Evolutionary conservation across 2,329 filamentous ascomycete species (phyloP).

Genomic region (Rachicladosporium sp.): DNA sequence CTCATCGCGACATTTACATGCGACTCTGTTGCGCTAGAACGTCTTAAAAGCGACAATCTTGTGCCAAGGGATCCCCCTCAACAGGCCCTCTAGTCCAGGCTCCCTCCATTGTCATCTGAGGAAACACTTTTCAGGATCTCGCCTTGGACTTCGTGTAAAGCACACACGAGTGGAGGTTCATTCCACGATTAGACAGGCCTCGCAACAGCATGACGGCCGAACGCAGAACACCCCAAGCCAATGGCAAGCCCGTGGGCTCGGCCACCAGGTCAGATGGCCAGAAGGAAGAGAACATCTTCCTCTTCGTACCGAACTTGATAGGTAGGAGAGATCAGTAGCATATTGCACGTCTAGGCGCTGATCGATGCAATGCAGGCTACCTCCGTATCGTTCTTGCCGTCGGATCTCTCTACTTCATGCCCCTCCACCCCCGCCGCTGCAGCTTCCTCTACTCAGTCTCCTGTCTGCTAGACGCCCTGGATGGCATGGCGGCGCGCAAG

Average conservation of each 20-base stretch:
- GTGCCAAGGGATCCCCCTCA: too few species aligned
- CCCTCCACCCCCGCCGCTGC: conserved; percentile 91
- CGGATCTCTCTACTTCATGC: conserved; percentile 97
- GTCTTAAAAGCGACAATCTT: too few species aligned
- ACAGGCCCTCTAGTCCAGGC: too few species aligned
- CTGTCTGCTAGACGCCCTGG: conserved; percentile 87
- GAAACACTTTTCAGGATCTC: too few species aligned
- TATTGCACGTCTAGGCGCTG: neutral
- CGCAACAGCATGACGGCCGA: too few species aligned
- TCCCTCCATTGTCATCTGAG: too few species aligned
- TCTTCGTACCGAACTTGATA: conserved; percentile 41
- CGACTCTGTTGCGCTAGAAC: too few species aligned
- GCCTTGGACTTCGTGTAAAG: too few species aligned
- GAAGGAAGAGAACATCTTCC: conserved; percentile 41
- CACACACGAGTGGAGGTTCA: too few species aligned
- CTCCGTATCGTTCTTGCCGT: conserved; percentile 50
- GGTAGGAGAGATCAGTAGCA: conserved; percentile 22
- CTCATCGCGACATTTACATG: too few species aligned
- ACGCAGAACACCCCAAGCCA: conserved; percentile 2
- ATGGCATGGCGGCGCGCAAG: conserved; percentile 79
- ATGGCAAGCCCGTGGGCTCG: conserved; percentile 18
- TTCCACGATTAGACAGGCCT: too few species aligned
- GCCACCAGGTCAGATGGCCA: conserved; percentile 13
- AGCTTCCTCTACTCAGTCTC: conserved; percentile 84
- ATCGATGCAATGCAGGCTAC: conserved; percentile 28